These are phyloP conservation scores for Agroathelia rolfsii DNA, from an alignment of 1,284 basidiomycete species.

Conservation along the genomic window DNA sequence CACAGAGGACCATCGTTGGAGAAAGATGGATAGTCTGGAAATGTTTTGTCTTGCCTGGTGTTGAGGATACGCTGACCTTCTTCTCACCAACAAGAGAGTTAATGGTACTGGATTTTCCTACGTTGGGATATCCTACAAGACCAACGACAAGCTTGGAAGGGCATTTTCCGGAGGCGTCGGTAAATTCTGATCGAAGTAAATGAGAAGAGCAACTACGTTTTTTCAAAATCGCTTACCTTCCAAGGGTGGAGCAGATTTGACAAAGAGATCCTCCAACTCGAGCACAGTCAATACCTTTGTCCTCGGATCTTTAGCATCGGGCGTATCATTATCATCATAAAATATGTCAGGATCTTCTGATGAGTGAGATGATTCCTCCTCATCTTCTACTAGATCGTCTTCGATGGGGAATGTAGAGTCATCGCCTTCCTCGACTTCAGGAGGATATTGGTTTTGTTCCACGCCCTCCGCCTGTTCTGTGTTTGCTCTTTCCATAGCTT, in stretches of 20 bases:
- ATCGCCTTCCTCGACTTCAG: constrained; percentile 19
- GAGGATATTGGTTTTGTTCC: constrained; percentile 19
- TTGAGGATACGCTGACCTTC: constrained; percentile 95
- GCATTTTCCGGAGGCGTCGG: constrained; percentile 48
- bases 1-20: constrained; percentile 83
- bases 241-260: constrained; percentile 74
- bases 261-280: constrained; percentile 78
- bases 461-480: constrained; percentile 12
- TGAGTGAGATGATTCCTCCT: constrained; percentile 16
- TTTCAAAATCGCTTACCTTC: constrained; percentile 42
- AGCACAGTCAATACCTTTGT: constrained; percentile 80
- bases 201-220: too few relatives aligned
- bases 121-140: constrained; percentile 97
- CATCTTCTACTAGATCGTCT: constrained; percentile 10
- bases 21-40: constrained; percentile 97
- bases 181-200: constrained; percentile 44
- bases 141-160: constrained; percentile 78
- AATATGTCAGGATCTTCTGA: too few relatives aligned
- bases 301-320: constrained; percentile 52
- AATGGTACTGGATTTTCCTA: constrained; percentile 95
- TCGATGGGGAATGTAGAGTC: too few relatives aligned
- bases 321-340: constrained; percentile 44
- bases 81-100: constrained; percentile 94
- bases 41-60: constrained; percentile 98
- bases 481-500: constrained; percentile 34